Evolutionary conservation across 108 stramenopile genomes (phyloP).

Genomic region (Conticribra weissflogii): DNA sequence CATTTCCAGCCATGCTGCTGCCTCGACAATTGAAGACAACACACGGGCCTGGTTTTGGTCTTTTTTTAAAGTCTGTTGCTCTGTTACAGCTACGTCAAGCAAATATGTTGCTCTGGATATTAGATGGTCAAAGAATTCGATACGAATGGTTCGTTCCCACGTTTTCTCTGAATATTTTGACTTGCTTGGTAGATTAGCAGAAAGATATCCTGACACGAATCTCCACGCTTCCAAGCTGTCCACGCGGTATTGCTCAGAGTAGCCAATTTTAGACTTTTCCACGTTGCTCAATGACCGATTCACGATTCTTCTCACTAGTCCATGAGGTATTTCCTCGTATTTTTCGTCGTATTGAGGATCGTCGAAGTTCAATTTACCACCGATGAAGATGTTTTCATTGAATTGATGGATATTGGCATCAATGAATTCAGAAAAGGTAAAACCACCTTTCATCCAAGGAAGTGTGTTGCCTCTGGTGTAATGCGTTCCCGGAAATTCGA

Average conservation of each 20-base stretch:
- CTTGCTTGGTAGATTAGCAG: slow-evolving; percentile 25
- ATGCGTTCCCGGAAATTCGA: slow-evolving; percentile 59
- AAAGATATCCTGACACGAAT: slow-evolving; percentile 18
- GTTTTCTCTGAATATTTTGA: slow-evolving; percentile 43
- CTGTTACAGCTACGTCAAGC: slow-evolving; percentile 47
- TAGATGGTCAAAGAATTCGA: slow-evolving; percentile 59
- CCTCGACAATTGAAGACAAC: slow-evolving; percentile 42
- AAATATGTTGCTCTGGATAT: slow-evolving; percentile 52
- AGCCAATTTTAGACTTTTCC: background rate
- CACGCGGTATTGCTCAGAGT: slow-evolving; percentile 30
- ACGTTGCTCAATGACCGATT: slow-evolving; percentile 3
- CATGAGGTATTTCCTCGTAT: slow-evolving; percentile 67
- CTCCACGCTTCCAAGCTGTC: slow-evolving; percentile 28
- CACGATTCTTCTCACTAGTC: slow-evolving; percentile 52
- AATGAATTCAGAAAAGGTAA: slow-evolving; percentile 64
- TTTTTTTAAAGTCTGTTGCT: background rate
- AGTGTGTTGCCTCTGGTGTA: slow-evolving; percentile 29
- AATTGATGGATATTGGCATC: slow-evolving; percentile 48
- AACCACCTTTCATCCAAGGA: slow-evolving; percentile 46
- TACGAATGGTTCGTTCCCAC: slow-evolving; percentile 64
- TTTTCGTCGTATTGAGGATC: slow-evolving; percentile 41
- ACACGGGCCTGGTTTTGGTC: background rate
- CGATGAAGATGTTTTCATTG: slow-evolving; percentile 57
- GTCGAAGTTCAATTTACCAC: slow-evolving; percentile 58
- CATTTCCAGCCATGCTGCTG: slow-evolving; percentile 50